phyloP scores from a whole-genome alignment of 192 early-diverging fungal species.

The Geosiphon pyriformis region DNA sequence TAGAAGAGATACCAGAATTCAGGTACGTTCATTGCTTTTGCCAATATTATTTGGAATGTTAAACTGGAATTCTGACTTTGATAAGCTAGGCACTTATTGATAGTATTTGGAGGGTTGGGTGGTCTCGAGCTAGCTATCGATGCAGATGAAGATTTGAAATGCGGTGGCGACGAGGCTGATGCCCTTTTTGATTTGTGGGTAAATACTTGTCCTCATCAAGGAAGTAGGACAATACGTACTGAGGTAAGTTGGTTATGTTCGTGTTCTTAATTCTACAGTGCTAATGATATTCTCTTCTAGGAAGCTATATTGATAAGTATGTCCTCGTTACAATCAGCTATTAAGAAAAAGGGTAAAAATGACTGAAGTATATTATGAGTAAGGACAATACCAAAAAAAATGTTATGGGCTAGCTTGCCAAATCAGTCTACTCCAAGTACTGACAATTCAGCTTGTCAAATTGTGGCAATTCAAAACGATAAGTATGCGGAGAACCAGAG shows the following conservation, averaged over 20 bases:
- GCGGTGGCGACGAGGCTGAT: conserved; percentile 48
- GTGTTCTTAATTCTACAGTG: not conserved
- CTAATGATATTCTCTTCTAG: not conserved
- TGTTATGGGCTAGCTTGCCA: no score
- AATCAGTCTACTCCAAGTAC: no score
- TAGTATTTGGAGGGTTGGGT: conserved; percentile 65
- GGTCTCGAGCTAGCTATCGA: conserved; percentile 62
- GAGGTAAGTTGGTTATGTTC: conserved; percentile 31
- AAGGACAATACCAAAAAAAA: no score
- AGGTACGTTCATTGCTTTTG: conserved; percentile 11
- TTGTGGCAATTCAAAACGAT: no score
- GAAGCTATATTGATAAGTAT: conserved; percentile 48
- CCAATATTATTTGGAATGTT: not conserved
- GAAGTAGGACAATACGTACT: conserved; percentile 56
- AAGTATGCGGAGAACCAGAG: no score
- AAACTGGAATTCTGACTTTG: conserved; percentile 16
- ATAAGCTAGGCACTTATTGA: conserved; percentile 45
- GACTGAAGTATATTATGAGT: no score
- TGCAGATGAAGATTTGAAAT: conserved; percentile 50
- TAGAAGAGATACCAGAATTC: conserved; percentile 27
- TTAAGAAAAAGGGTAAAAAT: conserved; percentile 18
- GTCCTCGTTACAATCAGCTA: conserved; percentile 26
- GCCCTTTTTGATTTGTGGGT: conserved; percentile 60
- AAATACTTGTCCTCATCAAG: conserved; percentile 50
- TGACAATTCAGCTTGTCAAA: no score